phyloP scores from a whole-genome alignment of 2,329 filamentous ascomycete genomes.

The Xylariaceae sp. region DNA sequence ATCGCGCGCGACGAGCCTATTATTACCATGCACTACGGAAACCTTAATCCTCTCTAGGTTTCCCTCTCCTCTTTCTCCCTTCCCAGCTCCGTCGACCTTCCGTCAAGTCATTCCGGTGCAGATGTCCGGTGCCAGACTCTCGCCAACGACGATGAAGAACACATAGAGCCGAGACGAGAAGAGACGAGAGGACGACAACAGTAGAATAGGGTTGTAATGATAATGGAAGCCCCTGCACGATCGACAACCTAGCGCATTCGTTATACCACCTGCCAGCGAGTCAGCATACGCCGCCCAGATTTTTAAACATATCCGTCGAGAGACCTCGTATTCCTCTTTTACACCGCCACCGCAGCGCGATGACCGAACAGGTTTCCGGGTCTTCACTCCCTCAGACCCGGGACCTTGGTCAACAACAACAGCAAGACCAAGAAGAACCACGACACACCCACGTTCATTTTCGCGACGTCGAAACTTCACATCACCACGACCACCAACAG shows the following conservation, averaged over 20 bases:
- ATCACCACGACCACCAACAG: conserved; percentile 34
- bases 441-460: conserved; percentile 44
- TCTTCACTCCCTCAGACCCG: conserved; percentile 59
- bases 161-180: conserved; percentile 26
- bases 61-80: conserved; percentile 12
- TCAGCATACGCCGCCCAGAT: conserved; percentile 39
- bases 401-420: conserved; percentile 35
- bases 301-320: conserved; percentile 35
- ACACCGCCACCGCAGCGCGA: conserved; percentile 50
- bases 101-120: conserved; percentile 8
- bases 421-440: conserved; percentile 7
- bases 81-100: conserved; percentile 19
- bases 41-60: not conserved
- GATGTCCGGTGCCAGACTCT: conserved; percentile 31
- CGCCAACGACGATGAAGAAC: conserved; percentile 39
- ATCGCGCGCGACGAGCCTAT: conserved; percentile 17
- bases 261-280: conserved; percentile 37
- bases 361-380: conserved; percentile 54
- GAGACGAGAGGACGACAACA: conserved; percentile 1
- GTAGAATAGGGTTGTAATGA: conserved; percentile 34
- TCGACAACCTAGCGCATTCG: conserved; percentile 41
- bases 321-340: conserved; percentile 44
- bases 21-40: conserved; percentile 27
- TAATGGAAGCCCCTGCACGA: conserved; percentile 42
- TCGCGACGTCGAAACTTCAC: conserved; percentile 25